phyloP scores from a whole-genome alignment of 2,329 filamentous ascomycete species.

The Apiospora aurea region DNA sequence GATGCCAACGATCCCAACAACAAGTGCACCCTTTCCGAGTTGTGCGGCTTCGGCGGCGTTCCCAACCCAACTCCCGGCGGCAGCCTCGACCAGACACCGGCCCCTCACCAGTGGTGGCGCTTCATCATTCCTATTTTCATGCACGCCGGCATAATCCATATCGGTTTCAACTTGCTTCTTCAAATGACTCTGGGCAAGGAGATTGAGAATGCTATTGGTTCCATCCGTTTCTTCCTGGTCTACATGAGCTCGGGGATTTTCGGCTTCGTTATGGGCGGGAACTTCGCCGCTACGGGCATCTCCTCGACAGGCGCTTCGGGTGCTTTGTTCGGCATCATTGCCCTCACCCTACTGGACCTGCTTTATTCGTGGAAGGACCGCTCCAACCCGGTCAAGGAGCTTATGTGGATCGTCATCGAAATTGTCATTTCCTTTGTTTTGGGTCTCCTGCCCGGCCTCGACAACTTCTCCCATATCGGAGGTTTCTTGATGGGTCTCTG shows the following conservation, averaged over 20 bases:
- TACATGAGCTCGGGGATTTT: constrained; percentile 94
- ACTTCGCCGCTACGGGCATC: constrained; percentile 83
- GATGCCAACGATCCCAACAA: constrained; percentile 55
- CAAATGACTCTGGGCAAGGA: constrained; percentile 90
- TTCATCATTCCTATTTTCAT: constrained; percentile 97
- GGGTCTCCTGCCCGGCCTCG: constrained; percentile 87
- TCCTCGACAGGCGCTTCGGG: constrained; percentile 91
- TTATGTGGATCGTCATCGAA: constrained; percentile 87
- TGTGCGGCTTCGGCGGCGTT: constrained; percentile 85
- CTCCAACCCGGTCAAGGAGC: constrained; percentile 76
- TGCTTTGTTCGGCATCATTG: constrained; percentile 89
- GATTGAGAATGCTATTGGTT: constrained; percentile 90
- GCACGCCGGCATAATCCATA: constrained; percentile 92
- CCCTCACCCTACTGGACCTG: constrained; percentile 85
- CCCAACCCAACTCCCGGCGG: constrained; percentile 57
- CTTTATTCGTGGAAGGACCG: constrained; percentile 92
- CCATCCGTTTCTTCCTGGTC: constrained; percentile 85
- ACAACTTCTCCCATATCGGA: constrained; percentile 98
- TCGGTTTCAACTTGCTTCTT: constrained; percentile 92
- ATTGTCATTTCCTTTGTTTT: constrained; percentile 90
- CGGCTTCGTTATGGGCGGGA: constrained; percentile 92
- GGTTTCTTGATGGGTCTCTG: constrained; percentile 92
- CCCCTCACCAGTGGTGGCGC: constrained; percentile 94
- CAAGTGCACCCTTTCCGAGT: constrained; percentile 76
- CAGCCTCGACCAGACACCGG: constrained; percentile 58